phyloP scores from a whole-genome alignment of 1,284 basidiomycete genomes.

The Laetiporus sulphureus region DNA sequence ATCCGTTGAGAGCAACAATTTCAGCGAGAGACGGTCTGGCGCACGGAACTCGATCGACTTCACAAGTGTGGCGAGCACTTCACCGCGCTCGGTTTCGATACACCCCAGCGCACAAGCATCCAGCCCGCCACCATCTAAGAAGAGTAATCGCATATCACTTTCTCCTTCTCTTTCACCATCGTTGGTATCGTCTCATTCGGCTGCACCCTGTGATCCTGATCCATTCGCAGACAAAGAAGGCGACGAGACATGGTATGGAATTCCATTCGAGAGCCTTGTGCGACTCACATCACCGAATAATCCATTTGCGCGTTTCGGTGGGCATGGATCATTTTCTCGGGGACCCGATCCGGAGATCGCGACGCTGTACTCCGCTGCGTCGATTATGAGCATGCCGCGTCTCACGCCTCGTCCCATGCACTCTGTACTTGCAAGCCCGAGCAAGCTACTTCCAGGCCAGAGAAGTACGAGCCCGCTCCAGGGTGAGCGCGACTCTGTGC shows the following conservation, averaged over 20 bases:
- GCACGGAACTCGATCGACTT: conserved; percentile 19
- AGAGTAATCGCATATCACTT: conserved; percentile 9
- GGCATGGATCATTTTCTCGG: conserved; percentile 22
- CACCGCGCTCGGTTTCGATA: conserved; percentile 7
- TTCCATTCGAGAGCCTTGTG: conserved; percentile 80
- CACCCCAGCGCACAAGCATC: conserved; percentile 7
- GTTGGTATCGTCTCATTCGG: conserved; percentile 6
- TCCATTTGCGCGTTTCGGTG: conserved; percentile 49
- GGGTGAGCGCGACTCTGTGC: conserved; percentile 15
- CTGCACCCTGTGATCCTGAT: conserved; percentile 6
- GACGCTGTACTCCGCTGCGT: conserved; percentile 79
- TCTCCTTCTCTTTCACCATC: conserved; percentile 14
- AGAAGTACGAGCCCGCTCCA: conserved; percentile 26
- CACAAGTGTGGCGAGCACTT: conserved; percentile 11
- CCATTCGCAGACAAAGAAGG: conserved; percentile 27
- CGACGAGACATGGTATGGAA: conserved; percentile 50
- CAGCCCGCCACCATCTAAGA: conserved; percentile 12
- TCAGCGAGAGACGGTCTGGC: conserved; percentile 14
- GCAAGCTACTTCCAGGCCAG: conserved; percentile 11
- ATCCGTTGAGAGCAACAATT: conserved; percentile 11
- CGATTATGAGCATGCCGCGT: conserved; percentile 64
- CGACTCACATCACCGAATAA: conserved; percentile 74
- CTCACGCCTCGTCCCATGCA: conserved; percentile 29
- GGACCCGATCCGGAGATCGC: conserved; percentile 69
- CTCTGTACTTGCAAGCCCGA: conserved; percentile 19